Base-by-base conservation (phyloP, 2,329 filamentous ascomycete genomes). In the Cordyceps cateniannulata region DNA sequence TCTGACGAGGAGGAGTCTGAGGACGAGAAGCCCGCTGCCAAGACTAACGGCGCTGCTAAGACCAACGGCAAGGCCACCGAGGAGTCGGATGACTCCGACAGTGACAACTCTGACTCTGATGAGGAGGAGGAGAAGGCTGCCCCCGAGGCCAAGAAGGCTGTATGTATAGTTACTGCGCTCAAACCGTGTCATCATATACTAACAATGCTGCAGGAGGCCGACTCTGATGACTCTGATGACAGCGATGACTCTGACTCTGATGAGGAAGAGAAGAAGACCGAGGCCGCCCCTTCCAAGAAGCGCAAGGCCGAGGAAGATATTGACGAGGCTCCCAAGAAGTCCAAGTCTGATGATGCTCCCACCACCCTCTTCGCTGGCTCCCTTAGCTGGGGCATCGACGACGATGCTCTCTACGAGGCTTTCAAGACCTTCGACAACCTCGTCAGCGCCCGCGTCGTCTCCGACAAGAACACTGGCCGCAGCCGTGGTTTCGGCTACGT, bases 401-500 rank as follows among this genome's bases (percentile, higher is more conserved):
- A 96, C 75, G 86, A 92, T 65, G 85, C 85, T 77, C 86, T 97
- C 65, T 82, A 84, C 66, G 83, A 88, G 69, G 89, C 93, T 73
- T 96, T 97, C 79, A 85, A 92, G 79, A 77, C 84, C 64, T 93
- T 88, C 69, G 88, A 87, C 65, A 88, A 88, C 70, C 81, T 96
- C 61, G 77, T 80, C 66, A 83, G 85, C 69, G 88, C 87, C 65
- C 88, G 91, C 68, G 86, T 96, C 71, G 90, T 96, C 73, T 93
- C 86, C 68, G 91, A 96, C 79, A 88, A 88, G 74, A 85, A 87
- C 60, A 84, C 81, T 70, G 90, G 90, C 69, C 88, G 91, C 71
- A 93, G 92, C 76, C 92, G 92, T 78, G 93, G 91, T 66, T 96
- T 96, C 75, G 93, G 93, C 63, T 97, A 96, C 73, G 90, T 96